Percentiles rank a stretch among this genome's conserved stretches.
These are phyloP conservation scores for Globisporangium cederbergense DNA, from an alignment of 352 stramenopile genomes.

Conservation along the genomic window DNA sequence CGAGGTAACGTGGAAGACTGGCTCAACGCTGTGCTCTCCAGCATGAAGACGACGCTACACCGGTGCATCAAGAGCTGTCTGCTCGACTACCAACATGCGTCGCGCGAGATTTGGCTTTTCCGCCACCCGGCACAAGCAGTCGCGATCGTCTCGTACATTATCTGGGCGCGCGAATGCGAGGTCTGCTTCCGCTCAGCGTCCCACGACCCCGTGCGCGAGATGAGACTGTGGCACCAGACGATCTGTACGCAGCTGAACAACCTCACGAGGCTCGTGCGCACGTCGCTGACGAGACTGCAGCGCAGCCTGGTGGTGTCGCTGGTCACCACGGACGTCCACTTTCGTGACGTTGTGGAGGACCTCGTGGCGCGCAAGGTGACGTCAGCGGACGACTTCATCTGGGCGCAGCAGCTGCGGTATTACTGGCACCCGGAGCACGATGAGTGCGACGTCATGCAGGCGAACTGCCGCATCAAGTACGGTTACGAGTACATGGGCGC, in stretches of 20 bases:
- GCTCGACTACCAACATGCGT: conserved; percentile 84
- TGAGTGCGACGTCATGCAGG: conserved; percentile 56
- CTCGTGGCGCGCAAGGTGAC: conserved; percentile 49
- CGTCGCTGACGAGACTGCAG: conserved; percentile 50
- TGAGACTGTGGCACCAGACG: conserved; percentile 62
- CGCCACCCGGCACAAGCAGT: conserved; percentile 89
- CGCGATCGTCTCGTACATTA: conserved; percentile 88
- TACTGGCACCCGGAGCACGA: conserved; percentile 64
- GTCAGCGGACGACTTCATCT: conserved; percentile 59
- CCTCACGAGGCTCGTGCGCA: conserved; percentile 61
- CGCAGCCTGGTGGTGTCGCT: conserved; percentile 61
- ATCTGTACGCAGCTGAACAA: conserved; percentile 67
- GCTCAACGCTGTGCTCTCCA: conserved; percentile 66
- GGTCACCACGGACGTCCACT: conserved; percentile 77
- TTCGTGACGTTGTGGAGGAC: conserved; percentile 70
- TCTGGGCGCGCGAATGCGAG: conserved; percentile 73
- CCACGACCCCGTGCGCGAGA: conserved; percentile 46
- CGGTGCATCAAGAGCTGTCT: conserved; percentile 73
- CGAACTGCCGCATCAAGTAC: conserved; percentile 74
- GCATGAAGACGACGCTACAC: conserved; percentile 74
- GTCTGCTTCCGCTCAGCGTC: conserved; percentile 50
- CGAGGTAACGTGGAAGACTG: conserved; percentile 88
- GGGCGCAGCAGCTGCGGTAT: conserved; percentile 77
- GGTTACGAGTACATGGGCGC: conserved; percentile 93
- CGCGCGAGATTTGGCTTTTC: conserved; percentile 81